Conservation (phyloP, 345 rosid genomes). For the Acer saccharum region DNA sequence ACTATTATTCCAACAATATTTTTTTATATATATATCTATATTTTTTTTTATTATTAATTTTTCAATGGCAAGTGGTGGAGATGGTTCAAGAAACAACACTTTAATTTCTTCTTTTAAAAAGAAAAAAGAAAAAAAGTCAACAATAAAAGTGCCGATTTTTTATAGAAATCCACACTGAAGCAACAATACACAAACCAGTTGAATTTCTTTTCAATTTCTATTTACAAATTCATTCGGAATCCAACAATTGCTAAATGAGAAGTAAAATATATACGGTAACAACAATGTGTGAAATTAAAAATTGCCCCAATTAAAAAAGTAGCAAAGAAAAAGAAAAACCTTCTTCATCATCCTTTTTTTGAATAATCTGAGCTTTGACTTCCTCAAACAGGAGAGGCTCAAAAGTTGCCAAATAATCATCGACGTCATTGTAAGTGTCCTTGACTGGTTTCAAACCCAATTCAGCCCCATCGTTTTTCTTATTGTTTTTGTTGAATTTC, state of each 20-base stretch:
- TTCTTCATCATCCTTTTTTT: slow-evolving; percentile 73
- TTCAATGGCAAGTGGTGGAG: too few relatives aligned
- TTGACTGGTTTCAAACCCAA: slow-evolving; percentile 57
- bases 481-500: slow-evolving; percentile 30
- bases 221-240: not conserved
- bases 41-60: too few relatives aligned
- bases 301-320: not conserved
- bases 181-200: not conserved
- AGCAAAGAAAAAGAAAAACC: slow-evolving; percentile 40
- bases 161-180: not conserved
- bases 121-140: too few relatives aligned
- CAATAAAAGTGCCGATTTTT: not conserved
- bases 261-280: not conserved
- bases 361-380: slow-evolving; percentile 87
- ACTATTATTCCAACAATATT: too few relatives aligned
- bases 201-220: not conserved
- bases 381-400: slow-evolving; percentile 94
- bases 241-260: not conserved
- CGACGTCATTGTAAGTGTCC: slow-evolving; percentile 61
- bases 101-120: too few relatives aligned
- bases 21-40: too few relatives aligned
- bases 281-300: not conserved
- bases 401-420: slow-evolving; percentile 77
- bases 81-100: not conserved
- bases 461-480: slow-evolving; percentile 23